phyloP scores from a whole-genome alignment of 257 asterid species.

The Catharanthus roseus region DNA sequence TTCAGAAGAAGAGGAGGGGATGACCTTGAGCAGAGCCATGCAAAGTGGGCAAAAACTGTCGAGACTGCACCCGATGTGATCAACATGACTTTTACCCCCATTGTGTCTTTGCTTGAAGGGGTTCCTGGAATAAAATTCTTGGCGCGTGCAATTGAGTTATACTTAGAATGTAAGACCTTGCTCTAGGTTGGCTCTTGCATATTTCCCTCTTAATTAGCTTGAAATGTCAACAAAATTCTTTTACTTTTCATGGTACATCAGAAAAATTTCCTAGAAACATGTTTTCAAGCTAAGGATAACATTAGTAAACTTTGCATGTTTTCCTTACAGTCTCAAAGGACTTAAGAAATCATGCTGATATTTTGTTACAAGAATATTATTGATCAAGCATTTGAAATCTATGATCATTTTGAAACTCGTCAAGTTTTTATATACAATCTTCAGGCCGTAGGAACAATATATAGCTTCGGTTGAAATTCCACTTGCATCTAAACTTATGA shows the following conservation, averaged over 20 bases:
- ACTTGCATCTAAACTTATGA: not conserved
- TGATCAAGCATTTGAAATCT: no score
- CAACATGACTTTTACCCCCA: conserved; percentile 88
- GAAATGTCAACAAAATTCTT: not conserved
- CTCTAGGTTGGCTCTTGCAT: not conserved
- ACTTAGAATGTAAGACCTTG: conserved; percentile 75
- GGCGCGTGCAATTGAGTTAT: conserved; percentile 85
- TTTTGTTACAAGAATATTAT: no score
- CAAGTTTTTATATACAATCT: not conserved
- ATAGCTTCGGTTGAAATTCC: not conserved
- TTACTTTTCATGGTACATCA: not conserved
- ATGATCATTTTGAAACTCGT: not conserved
- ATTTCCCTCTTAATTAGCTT: not conserved
- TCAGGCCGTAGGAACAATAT: not conserved
- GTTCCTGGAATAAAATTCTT: conserved; percentile 80
- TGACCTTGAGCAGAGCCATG: conserved; percentile 96
- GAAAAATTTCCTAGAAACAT: not conserved
- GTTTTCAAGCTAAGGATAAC: not conserved
- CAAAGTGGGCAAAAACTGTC: conserved; percentile 85
- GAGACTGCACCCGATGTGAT: conserved; percentile 93
- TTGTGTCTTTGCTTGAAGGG: conserved; percentile 81
- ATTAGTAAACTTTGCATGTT: not conserved
- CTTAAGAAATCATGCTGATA: not conserved
- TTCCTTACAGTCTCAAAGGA: not conserved
- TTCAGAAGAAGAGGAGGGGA: conserved; percentile 99